Percentiles rank a stretch among this genome's conserved stretches.
phyloP scores from a whole-genome alignment of 2,329 filamentous ascomycete species.

The Diaporthe nobilis region DNA sequence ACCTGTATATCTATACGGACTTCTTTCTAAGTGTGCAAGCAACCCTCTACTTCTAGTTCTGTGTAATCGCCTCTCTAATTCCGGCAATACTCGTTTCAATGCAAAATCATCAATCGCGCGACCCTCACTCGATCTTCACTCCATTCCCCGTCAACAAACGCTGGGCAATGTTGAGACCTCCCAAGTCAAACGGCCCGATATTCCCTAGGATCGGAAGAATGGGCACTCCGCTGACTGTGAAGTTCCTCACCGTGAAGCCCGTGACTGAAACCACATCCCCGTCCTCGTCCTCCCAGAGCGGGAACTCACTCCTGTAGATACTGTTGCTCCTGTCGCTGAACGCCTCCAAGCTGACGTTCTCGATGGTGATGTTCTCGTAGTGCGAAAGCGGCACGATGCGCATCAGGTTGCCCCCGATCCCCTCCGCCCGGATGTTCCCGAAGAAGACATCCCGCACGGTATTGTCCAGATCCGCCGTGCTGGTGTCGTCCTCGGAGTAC shows the following conservation, averaged over 20 bases:
- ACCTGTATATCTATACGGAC: no score
- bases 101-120: not conserved
- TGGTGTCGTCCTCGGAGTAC: slow-evolving; percentile 40
- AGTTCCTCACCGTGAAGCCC: slow-evolving; percentile 40
- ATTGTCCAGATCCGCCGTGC: slow-evolving; percentile 41
- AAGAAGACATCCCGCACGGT: slow-evolving; percentile 40
- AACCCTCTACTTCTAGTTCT: not conserved
- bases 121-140: slow-evolving; percentile 19
- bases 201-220: slow-evolving; percentile 21
- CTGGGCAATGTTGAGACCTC: slow-evolving; percentile 32
- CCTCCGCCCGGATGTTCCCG: slow-evolving; percentile 42
- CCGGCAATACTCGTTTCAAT: no score
- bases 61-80: not conserved
- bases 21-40: not conserved
- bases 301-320: slow-evolving; percentile 42
- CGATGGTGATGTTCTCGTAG: slow-evolving; percentile 41
- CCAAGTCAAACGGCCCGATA: slow-evolving; percentile 6
- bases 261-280: slow-evolving; percentile 33
- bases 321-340: slow-evolving; percentile 38
- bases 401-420: slow-evolving; percentile 42
- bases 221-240: slow-evolving; percentile 33
- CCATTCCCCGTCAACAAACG: not conserved
- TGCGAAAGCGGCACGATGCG: slow-evolving; percentile 42
- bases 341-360: slow-evolving; percentile 42
- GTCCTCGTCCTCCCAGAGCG: slow-evolving; percentile 32